phyloP scores from a whole-genome alignment of 192 early-diverging fungal species.

The Spizellomyces punctatus region DNA sequence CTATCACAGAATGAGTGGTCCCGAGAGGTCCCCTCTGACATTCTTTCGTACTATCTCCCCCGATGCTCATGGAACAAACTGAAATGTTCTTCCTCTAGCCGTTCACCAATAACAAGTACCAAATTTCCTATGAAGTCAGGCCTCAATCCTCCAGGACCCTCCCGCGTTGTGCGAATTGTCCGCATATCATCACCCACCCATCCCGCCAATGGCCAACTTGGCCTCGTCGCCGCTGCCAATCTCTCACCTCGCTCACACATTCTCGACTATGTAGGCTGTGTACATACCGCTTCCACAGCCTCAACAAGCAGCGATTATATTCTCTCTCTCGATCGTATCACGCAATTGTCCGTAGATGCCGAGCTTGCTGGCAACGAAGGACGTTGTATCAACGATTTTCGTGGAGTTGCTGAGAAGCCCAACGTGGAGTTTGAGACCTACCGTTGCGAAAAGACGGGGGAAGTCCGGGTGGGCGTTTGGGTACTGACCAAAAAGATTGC shows the following conservation, averaged over 20 bases:
- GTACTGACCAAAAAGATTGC: constrained; percentile 16
- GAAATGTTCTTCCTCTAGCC: neutral
- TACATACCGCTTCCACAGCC: constrained; percentile 7
- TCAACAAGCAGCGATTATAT: constrained; percentile 26
- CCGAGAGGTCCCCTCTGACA: neutral
- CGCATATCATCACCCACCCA: neutral
- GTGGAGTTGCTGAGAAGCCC: constrained; percentile 39
- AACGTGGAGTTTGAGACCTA: constrained; percentile 49
- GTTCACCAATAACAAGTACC: neutral
- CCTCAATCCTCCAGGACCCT: neutral
- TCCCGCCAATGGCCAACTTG: constrained; percentile 18
- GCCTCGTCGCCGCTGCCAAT: constrained; percentile 17
- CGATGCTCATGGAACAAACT: neutral
- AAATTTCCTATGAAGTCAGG: neutral
- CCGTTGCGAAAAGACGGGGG: constrained; percentile 9
- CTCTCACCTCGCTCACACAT: constrained; percentile 18
- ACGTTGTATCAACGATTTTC: constrained; percentile 53
- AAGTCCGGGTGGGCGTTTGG: constrained; percentile 46
- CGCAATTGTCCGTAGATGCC: constrained; percentile 41
- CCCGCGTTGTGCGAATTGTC: neutral
- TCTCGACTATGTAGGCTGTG: constrained; percentile 26
- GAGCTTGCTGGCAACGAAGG: constrained; percentile 46
- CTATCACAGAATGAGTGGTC: neutral
- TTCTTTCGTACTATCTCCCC: neutral
- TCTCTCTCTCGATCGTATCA: constrained; percentile 15